Percentiles rank a stretch among this genome's conserved stretches.
phyloP scores from a whole-genome alignment of 805 yeast species.

The Yarrowia yakushimensis region DNA sequence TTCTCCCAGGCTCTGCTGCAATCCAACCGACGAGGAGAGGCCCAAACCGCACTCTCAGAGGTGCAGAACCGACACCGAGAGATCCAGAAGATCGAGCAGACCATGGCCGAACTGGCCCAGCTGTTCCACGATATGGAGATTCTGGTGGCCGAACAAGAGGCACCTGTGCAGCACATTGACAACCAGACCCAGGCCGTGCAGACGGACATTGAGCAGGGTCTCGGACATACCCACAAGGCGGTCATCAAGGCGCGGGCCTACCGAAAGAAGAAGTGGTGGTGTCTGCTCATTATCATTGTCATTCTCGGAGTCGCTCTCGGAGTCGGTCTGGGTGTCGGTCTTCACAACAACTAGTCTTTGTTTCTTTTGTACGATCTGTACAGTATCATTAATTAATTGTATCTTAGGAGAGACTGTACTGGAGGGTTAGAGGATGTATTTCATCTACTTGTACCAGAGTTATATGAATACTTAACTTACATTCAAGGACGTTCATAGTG shows the following conservation, averaged over 20 bases:
- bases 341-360: not conserved
- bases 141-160: slow-evolving; percentile 93
- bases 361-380: not conserved
- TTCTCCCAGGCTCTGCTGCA: slow-evolving; percentile 74
- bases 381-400: slow-evolving; percentile 11
- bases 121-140: slow-evolving; percentile 95
- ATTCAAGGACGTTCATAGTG: too few species aligned
- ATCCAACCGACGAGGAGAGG: slow-evolving; percentile 54
- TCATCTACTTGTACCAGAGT: too few species aligned
- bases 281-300: slow-evolving; percentile 46
- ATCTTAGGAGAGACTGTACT: too few species aligned
- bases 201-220: slow-evolving; percentile 87
- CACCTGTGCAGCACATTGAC: slow-evolving; percentile 75
- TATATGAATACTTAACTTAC: too few species aligned
- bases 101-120: slow-evolving; percentile 92
- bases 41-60: slow-evolving; percentile 89
- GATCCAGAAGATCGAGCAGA: slow-evolving; percentile 87
- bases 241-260: slow-evolving; percentile 83
- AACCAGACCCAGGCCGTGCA: slow-evolving; percentile 80
- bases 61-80: slow-evolving; percentile 96
- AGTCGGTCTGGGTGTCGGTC: slow-evolving; percentile 12
- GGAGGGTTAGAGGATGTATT: too few species aligned
- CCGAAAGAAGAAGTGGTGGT: slow-evolving; percentile 86
- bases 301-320: slow-evolving; percentile 38
- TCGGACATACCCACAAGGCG: slow-evolving; percentile 89